Percentiles rank a stretch among this genome's conserved stretches.
Evolutionary conservation across 139 green algal genomes (phyloP).

Genomic region (Chlorella sp.): DNA sequence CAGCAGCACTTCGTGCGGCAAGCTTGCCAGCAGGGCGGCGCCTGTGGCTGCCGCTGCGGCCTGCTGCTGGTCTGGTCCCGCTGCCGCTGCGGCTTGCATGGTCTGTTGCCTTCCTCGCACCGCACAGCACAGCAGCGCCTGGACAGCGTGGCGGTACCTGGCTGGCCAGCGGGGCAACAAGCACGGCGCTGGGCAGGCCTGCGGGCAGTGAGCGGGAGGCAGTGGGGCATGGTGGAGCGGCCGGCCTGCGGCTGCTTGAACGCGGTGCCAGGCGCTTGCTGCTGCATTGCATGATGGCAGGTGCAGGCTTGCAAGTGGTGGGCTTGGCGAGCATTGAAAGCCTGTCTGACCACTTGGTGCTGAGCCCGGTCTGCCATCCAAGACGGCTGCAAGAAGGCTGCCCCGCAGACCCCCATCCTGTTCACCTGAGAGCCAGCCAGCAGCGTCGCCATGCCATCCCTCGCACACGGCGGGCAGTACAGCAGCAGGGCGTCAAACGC

Average conservation of each 20-base stretch:
- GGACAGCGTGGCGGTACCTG: background rate
- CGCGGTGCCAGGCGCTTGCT: background rate
- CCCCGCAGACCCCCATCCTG: too few species aligned
- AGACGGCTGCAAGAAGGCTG: too few species aligned
- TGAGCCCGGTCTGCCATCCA: too few species aligned
- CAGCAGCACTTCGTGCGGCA: conserved; percentile 21
- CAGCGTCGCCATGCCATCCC: background rate
- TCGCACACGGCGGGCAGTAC: background rate
- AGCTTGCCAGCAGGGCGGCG: background rate
- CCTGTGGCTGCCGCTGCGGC: background rate
- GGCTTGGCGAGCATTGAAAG: background rate
- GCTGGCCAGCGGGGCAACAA: background rate
- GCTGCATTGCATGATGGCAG: too few species aligned
- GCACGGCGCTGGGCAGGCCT: background rate
- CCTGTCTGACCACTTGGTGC: background rate
- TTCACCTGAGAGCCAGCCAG: background rate
- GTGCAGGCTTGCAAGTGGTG: background rate
- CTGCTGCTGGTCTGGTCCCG: background rate
- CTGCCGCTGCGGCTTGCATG: background rate
- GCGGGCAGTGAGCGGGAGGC: background rate
- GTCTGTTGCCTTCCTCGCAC: background rate
- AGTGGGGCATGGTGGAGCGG: background rate
- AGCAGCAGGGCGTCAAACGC: background rate
- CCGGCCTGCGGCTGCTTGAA: background rate
- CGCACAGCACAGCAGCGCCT: background rate